Evolutionary conservation across 345 rosid species (phyloP).

Genomic region (Sonneratia caseolaris): DNA sequence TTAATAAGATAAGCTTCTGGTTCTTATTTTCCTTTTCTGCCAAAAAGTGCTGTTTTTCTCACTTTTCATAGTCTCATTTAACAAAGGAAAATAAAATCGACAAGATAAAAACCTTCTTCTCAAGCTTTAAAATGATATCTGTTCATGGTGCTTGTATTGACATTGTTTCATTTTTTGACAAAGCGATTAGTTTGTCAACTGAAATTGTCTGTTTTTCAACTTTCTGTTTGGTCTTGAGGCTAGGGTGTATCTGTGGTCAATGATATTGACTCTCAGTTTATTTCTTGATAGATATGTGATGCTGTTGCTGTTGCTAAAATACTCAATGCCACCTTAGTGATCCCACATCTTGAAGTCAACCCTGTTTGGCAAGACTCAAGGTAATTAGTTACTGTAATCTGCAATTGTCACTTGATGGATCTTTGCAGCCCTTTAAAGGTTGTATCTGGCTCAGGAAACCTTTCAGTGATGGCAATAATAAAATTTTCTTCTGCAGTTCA

Average conservation of each 20-base stretch:
- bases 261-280: constrained; percentile 3
- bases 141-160: background rate
- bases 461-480: background rate
- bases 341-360: constrained; percentile 93
- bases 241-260: background rate
- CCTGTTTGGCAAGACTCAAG: constrained; percentile 98
- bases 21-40: background rate
- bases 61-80: too few species aligned
- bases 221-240: background rate
- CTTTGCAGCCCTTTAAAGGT: background rate
- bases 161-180: background rate
- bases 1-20: background rate
- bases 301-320: constrained; percentile 96
- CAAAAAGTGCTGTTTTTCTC: background rate
- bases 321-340: constrained; percentile 72
- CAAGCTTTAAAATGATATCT: background rate
- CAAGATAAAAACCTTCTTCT: background rate
- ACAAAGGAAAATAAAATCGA: background rate
- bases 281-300: constrained; percentile 66
- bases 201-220: constrained; percentile 2
- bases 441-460: background rate
- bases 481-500: constrained; percentile 36
- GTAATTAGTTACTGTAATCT: constrained; percentile 20
- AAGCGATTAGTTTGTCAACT: background rate
- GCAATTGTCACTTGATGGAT: background rate